These are phyloP conservation scores for Capsicum rhomboideum DNA, from an alignment of 257 asterid genomes.

Conservation along the genomic window DNA sequence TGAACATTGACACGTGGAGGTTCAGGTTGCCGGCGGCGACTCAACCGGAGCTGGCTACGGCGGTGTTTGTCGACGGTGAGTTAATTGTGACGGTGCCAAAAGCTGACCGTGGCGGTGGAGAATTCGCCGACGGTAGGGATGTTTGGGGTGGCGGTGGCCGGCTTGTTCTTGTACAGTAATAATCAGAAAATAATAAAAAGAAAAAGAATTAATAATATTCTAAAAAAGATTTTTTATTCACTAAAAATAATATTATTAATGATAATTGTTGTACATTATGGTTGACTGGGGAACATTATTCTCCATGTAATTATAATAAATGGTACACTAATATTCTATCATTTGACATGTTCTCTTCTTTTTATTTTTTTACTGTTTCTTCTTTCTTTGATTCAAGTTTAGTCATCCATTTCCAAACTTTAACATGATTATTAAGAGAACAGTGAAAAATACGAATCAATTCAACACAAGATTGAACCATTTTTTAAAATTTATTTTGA, in stretches of 20 bases:
- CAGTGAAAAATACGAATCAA: background rate
- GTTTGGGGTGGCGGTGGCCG: slow-evolving; percentile 26
- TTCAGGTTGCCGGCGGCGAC: slow-evolving; percentile 43
- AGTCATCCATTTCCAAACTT: background rate
- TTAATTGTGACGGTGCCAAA: slow-evolving; percentile 58
- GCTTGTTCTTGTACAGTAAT: slow-evolving; percentile 41
- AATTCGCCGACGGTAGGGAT: slow-evolving; percentile 13
- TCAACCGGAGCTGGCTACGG: slow-evolving; percentile 42
- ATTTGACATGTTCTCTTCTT: background rate
- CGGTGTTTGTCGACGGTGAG: slow-evolving; percentile 29
- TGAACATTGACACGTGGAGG: slow-evolving; percentile 59
- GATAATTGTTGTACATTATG: background rate
- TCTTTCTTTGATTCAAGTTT: background rate
- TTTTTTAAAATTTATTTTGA: too few relatives aligned
- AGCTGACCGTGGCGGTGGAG: slow-evolving; percentile 11
- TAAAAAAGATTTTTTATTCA: background rate
- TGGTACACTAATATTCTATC: background rate
- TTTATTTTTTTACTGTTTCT: background rate
- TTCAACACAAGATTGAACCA: background rate
- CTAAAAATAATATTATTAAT: background rate
- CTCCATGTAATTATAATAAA: background rate
- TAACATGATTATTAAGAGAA: background rate
- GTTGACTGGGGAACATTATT: background rate
- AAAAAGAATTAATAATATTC: background rate
- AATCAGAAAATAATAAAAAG: background rate